A percentile compares a stretch with the other conserved stretches of the same genome.
phyloP scores from a whole-genome alignment of 2,329 filamentous ascomycete genomes.

The Chrysoporthe deuterocubensis region DNA sequence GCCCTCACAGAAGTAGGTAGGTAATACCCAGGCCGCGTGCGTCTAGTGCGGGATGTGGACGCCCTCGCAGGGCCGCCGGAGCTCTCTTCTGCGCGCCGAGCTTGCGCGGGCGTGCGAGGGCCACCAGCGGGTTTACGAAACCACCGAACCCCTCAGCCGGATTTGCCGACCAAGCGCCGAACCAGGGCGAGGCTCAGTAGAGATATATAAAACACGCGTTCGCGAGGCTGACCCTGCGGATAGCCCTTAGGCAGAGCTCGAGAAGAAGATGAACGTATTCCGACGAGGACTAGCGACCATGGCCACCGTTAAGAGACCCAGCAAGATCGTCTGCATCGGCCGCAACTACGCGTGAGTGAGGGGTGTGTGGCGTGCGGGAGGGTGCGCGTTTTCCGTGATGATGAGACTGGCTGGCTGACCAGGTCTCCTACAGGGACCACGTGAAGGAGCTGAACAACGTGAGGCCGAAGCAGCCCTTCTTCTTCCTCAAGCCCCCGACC shows the following conservation, averaged over 20 bases:
- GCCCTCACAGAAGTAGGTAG: not conserved
- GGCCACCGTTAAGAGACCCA: slow-evolving; percentile 49
- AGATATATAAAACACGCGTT: slow-evolving; percentile 10
- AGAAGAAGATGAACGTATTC: slow-evolving; percentile 29
- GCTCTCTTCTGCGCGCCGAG: slow-evolving; percentile 21
- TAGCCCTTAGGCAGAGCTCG: too few species aligned
- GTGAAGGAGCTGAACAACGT: slow-evolving; percentile 88
- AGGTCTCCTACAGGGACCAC: slow-evolving; percentile 69
- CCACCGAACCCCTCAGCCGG: slow-evolving; percentile 22
- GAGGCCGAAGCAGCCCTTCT: slow-evolving; percentile 93
- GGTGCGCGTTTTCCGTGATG: not conserved
- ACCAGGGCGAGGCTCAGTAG: not conserved
- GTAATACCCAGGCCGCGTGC: not conserved
- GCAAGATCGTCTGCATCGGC: slow-evolving; percentile 83
- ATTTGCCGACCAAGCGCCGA: slow-evolving; percentile 17
- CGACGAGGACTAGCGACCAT: slow-evolving; percentile 41
- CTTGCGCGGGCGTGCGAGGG: not conserved
- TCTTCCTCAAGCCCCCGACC: slow-evolving; percentile 94
- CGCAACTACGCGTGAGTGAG: slow-evolving; percentile 85
- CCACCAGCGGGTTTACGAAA: slow-evolving; percentile 13
- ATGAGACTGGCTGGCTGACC: too few species aligned
- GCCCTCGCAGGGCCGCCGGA: not conserved
- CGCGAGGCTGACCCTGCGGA: not conserved
- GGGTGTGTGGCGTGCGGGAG: not conserved
- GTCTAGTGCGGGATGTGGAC: slow-evolving; percentile 6